Base-by-base conservation (phyloP, 306 rosid genomes). In the Acacia acuminata region DNA sequence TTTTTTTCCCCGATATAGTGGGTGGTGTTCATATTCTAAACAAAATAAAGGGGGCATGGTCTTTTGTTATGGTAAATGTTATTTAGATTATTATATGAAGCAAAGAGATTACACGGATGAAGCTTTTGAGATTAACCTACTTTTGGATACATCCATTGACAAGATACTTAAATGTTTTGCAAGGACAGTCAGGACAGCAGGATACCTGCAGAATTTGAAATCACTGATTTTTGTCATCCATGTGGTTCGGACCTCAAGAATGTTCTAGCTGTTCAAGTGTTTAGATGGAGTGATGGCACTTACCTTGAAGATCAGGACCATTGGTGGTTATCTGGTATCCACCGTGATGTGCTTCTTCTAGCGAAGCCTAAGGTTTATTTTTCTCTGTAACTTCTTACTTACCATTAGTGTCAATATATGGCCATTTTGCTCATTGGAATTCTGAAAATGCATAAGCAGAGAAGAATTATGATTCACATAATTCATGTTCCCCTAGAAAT, bases 241-340 rank as follows among this genome's bases (percentile, higher is more conserved):
- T 87, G 82, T 47, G 96, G 92, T 77, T 88, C 94, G 19, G 85
- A 90, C 60, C 79, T 77, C 66, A 81, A 88, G 92, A 93, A 96
- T 79, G 87, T 92, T 80, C 83, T 96, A 63, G 97, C 98, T 42
- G 98, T 96, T 87, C 99, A 96, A 91, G 99, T 96, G 61, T 82
- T 88, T 68, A 88, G 94, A 92, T 96, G 98, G 98, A 93, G 99
- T 69, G 99, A 96, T 75, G 99, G 99, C 22, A 84, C 93, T 84
- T 96, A 96, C 86, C 96, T 96, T 67, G 99, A 96, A 89, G 99
- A 96, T 85, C 98, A 96, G 88, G 99, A 96, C 75, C 99, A 96
- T 32, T 96, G 99, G 98, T 86, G 98, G 91, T 75, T 96, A 81
- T 93, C 99, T 25, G 99, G 98, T 40, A 90, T 96, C 82, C 99